phyloP scores from a whole-genome alignment of 305 asterid species.

The Fraxinus angustifolia region DNA sequence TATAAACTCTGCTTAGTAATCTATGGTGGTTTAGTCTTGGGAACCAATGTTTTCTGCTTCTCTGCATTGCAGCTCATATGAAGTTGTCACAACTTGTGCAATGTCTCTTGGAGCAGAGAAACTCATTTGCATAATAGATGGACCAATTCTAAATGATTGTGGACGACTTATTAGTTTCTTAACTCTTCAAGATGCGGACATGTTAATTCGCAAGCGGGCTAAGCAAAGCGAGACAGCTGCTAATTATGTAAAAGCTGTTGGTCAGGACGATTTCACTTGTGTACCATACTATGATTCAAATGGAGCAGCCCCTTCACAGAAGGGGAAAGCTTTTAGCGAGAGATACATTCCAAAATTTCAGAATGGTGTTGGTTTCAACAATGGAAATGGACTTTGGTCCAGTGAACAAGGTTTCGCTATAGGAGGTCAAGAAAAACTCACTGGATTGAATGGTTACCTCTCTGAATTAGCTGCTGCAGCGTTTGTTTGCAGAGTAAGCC shows the following conservation, averaged over 20 bases:
- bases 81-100: slow-evolving; percentile 97
- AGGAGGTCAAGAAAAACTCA: slow-evolving; percentile 92
- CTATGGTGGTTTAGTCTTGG: not conserved
- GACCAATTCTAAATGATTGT: slow-evolving; percentile 76
- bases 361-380: slow-evolving; percentile 94
- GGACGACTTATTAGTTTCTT: slow-evolving; percentile 77
- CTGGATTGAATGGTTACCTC: slow-evolving; percentile 73
- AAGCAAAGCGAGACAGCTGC: slow-evolving; percentile 93
- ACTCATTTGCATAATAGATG: slow-evolving; percentile 89
- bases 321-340: slow-evolving; percentile 40
- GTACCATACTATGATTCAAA: slow-evolving; percentile 34
- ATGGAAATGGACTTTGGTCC: slow-evolving; percentile 82
- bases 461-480: slow-evolving; percentile 99
- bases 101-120: slow-evolving; percentile 94
- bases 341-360: slow-evolving; percentile 62
- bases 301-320: slow-evolving; percentile 29
- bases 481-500: slow-evolving; percentile 86
- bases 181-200: slow-evolving; percentile 89
- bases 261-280: slow-evolving; percentile 45
- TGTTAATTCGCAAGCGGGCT: slow-evolving; percentile 73
- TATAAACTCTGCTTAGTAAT: not conserved
- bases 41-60: not conserved
- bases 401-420: slow-evolving; percentile 90
- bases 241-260: slow-evolving; percentile 84
- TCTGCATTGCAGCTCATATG: slow-evolving; percentile 74